A percentile compares a stretch with the other conserved stretches of the same genome.
Evolutionary conservation across 495 filamentous ascomycete genomes (phyloP).

Genomic region (Neurospora tetrasperma): DNA sequence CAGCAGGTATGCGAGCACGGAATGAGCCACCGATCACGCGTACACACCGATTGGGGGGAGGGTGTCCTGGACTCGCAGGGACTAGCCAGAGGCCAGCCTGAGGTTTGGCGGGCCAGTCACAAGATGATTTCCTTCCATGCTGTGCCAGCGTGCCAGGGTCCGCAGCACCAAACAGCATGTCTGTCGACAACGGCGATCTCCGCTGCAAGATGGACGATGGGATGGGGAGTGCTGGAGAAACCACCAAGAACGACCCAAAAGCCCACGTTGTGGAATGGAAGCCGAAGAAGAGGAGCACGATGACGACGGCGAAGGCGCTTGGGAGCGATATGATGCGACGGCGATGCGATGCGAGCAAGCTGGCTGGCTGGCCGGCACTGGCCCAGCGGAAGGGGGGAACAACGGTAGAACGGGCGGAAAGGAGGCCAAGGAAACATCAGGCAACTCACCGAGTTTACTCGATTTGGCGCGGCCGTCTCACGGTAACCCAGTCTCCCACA

Average conservation of each 20-base stretch:
- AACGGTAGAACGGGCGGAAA: not conserved
- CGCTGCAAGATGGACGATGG: not conserved
- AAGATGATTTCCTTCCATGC: slow-evolving; percentile 13
- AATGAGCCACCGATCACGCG: slow-evolving; percentile 8
- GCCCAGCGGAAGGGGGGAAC: not conserved
- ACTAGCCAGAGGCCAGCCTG: slow-evolving; percentile 6
- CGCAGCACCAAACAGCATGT: slow-evolving; percentile 3
- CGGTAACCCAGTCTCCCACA: slow-evolving; percentile 4
- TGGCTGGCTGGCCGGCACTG: slow-evolving; percentile 3
- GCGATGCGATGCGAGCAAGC: not conserved
- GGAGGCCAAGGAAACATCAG: not conserved
- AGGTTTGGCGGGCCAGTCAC: slow-evolving; percentile 12
- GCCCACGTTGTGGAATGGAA: not conserved
- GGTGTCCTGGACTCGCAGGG: not conserved
- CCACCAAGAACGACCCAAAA: slow-evolving; percentile 5
- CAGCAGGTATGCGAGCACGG: slow-evolving; percentile 5
- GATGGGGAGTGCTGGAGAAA: slow-evolving; percentile 1
- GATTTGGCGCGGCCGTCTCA: not conserved
- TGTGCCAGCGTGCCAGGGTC: not conserved
- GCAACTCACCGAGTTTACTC: slow-evolving; percentile 6
- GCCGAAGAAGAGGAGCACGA: slow-evolving; percentile 3
- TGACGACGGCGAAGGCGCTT: slow-evolving; percentile 3
- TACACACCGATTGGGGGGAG: not conserved
- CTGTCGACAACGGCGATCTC: slow-evolving; percentile 2
- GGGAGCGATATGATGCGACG: slow-evolving; percentile 1